Evolutionary conservation across 495 filamentous ascomycete species (phyloP).

Genomic region (Aspergillus avenaceus): DNA sequence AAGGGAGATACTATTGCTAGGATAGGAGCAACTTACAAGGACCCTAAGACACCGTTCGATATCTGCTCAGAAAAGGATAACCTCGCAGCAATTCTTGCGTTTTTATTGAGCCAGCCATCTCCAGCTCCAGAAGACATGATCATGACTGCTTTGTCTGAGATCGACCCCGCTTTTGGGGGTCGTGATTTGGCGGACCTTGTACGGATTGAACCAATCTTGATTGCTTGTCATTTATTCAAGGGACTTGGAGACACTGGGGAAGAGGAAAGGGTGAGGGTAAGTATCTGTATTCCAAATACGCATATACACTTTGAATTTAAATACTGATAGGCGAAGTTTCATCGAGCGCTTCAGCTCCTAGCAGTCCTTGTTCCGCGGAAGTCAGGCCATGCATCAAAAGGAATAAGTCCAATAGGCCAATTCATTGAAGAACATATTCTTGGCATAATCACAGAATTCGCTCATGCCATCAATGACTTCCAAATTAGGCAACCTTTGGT

Average conservation of each 20-base stretch:
- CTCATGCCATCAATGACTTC: constrained; percentile 74
- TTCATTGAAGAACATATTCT: constrained; percentile 85
- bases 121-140: constrained; percentile 61
- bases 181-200: constrained; percentile 64
- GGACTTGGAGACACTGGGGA: constrained; percentile 65
- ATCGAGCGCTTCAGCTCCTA: constrained; percentile 63
- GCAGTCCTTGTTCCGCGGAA: constrained; percentile 59
- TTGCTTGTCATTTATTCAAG: constrained; percentile 82
- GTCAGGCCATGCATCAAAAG: constrained; percentile 45
- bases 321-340: constrained; percentile 40
- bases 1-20: constrained; percentile 73
- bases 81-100: constrained; percentile 71
- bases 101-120: constrained; percentile 69
- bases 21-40: constrained; percentile 70
- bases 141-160: constrained; percentile 60
- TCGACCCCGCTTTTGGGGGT: constrained; percentile 64
- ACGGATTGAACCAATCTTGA: constrained; percentile 67
- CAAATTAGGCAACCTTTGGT: constrained; percentile 50
- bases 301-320: constrained; percentile 15
- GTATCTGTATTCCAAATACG: constrained; percentile 4
- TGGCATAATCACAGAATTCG: constrained; percentile 80
- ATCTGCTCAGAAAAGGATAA: constrained; percentile 65
- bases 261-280: constrained; percentile 54
- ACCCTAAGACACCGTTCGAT: constrained; percentile 51
- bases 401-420: constrained; percentile 54